Evolutionary conservation across 2,329 filamentous ascomycete genomes (phyloP).

Genomic region (Apiospora koreana): DNA sequence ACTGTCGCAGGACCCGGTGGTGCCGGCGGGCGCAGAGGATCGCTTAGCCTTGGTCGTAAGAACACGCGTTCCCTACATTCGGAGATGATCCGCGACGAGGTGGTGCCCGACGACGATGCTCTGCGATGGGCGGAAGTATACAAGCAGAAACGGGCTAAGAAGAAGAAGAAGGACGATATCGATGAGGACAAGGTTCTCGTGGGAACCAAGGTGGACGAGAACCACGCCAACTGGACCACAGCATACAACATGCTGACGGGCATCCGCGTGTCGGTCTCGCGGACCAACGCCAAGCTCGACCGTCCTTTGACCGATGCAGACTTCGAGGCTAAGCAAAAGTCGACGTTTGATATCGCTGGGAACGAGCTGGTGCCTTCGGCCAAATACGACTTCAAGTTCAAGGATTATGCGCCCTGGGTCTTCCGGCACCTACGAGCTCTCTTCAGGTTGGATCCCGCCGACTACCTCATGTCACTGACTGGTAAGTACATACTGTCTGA

Average conservation of each 20-base stretch:
- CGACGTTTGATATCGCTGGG: conserved; percentile 97
- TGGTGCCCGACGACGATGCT: conserved; percentile 86
- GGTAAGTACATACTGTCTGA: conserved; percentile 99
- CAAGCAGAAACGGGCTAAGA: conserved; percentile 86
- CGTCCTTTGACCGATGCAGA: conserved; percentile 86
- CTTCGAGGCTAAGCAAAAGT: conserved; percentile 94
- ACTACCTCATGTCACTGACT: conserved; percentile 97
- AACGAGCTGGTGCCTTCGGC: conserved; percentile 97
- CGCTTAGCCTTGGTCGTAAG: conserved; percentile 78
- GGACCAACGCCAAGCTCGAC: conserved; percentile 96
- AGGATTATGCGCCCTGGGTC: conserved; percentile 99
- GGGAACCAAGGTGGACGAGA: conserved; percentile 96
- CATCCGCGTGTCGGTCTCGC: conserved; percentile 93
- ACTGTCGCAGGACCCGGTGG: conserved; percentile 52
- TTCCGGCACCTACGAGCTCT: conserved; percentile 87
- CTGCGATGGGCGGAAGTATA: conserved; percentile 91
- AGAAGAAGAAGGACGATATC: conserved; percentile 80
- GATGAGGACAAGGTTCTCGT: conserved; percentile 94
- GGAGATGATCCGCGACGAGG: conserved; percentile 80
- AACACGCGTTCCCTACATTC: conserved; percentile 85
- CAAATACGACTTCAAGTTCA: conserved; percentile 99
- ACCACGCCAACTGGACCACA: conserved; percentile 95
- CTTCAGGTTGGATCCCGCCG: conserved; percentile 91
- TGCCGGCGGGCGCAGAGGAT: conserved; percentile 64
- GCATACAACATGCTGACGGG: conserved; percentile 99